These are phyloP conservation scores for Botrytis tulipae DNA, from an alignment of 2,329 filamentous ascomycete species.

Conservation along the genomic window DNA sequence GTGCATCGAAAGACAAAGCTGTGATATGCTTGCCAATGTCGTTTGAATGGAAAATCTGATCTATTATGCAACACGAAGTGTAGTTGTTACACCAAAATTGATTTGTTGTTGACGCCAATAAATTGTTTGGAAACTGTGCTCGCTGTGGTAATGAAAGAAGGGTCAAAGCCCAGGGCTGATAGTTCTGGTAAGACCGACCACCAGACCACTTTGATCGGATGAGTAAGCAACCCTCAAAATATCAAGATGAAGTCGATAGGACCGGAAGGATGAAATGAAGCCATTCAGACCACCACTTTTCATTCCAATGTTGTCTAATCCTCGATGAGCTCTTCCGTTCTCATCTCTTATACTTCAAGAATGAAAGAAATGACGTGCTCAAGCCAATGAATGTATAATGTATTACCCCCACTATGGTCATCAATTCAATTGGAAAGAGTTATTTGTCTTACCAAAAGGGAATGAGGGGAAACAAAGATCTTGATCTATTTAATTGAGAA, in stretches of 20 bases:
- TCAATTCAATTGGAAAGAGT: neutral
- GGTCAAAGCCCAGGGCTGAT: neutral
- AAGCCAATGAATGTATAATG: neutral
- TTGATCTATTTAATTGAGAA: neutral
- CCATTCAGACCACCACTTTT: neutral
- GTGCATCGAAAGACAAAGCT: neutral
- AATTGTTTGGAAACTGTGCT: neutral
- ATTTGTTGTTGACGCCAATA: neutral
- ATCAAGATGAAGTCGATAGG: neutral
- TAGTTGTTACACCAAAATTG: neutral
- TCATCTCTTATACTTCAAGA: neutral
- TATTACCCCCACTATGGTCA: conserved; percentile 4
- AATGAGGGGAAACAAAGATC: conserved; percentile 9
- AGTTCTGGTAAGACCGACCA: no score
- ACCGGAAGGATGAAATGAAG: conserved; percentile 1
- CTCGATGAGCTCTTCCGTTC: neutral
- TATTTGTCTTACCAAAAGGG: neutral
- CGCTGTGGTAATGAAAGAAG: neutral
- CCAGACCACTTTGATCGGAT: neutral
- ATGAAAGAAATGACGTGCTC: conserved; percentile 8
- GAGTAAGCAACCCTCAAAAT: neutral
- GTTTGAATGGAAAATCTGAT: neutral
- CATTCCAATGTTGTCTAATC: neutral
- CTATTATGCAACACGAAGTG: neutral
- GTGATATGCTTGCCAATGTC: neutral